These are phyloP conservation scores for Rhododendron vialii DNA, from an alignment of 148 eudicot genomes.

Conservation along the genomic window DNA sequence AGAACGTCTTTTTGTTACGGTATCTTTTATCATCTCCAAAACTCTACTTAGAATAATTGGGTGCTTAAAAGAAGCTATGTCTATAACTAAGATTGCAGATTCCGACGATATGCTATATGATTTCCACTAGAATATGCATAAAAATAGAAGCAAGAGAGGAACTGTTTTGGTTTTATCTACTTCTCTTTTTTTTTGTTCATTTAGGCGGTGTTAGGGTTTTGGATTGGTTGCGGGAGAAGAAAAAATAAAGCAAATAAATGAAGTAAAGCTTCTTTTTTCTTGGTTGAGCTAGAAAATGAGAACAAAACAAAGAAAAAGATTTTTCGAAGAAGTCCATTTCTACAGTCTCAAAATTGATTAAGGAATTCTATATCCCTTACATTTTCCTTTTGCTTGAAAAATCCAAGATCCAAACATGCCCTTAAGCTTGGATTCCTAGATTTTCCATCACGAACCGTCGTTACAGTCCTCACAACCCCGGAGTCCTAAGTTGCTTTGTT, in stretches of 20 bases:
- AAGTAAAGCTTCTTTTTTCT: not conserved
- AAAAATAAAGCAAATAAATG: not conserved
- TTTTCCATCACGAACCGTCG: not conserved
- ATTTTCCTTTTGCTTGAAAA: not conserved
- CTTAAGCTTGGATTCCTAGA: not conserved
- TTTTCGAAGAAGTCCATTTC: not conserved
- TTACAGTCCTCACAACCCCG: not conserved
- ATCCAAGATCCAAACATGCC: not conserved
- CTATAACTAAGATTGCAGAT: not conserved
- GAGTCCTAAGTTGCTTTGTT: not conserved
- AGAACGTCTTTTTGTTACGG: not conserved
- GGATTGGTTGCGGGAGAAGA: not conserved
- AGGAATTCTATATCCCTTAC: not conserved
- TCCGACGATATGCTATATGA: not conserved
- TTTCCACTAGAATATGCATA: not conserved
- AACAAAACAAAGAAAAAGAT: not conserved
- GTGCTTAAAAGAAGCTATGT: not conserved
- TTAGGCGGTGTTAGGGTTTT: not conserved
- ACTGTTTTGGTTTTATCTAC: not conserved
- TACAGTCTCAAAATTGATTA: not conserved
- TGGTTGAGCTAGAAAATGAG: not conserved
- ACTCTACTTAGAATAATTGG: not conserved
- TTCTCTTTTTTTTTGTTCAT: not conserved
- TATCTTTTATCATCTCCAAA: not conserved
- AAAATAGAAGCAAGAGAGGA: not conserved